Conservation (phyloP, 2,329 filamentous ascomycete genomes). For the Passalora sequoiae region DNA sequence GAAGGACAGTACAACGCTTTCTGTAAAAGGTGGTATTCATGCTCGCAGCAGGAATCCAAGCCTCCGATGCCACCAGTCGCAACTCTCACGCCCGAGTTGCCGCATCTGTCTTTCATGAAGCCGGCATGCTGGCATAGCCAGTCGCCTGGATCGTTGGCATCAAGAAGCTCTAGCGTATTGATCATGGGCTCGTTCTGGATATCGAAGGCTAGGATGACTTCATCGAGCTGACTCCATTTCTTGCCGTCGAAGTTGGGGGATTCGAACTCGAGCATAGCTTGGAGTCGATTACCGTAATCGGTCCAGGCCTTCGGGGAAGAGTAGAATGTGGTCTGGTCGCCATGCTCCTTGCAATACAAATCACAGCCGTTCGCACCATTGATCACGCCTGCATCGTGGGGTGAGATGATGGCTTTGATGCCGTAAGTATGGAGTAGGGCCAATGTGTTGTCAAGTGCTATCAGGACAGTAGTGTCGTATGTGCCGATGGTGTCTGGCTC, state of each 20-base stretch:
- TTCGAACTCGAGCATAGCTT: not conserved
- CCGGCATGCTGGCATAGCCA: not conserved
- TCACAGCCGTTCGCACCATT: constrained; percentile 1
- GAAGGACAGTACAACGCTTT: not conserved
- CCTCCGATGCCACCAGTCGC: not conserved
- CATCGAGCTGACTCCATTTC: constrained; percentile 1
- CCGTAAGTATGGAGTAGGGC: not conserved
- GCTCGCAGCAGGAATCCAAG: not conserved
- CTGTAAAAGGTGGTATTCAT: not conserved
- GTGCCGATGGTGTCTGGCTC: not conserved
- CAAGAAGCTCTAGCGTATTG: not conserved
- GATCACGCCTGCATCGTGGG: constrained; percentile 2
- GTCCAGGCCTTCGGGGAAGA: not conserved
- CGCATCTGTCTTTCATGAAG: not conserved
- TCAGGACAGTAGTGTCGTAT: not conserved
- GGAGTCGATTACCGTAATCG: constrained; percentile 1
- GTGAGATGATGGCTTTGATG: constrained; percentile 6
- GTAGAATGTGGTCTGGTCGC: constrained; percentile 1
- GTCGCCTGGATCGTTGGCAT: constrained; percentile 1
- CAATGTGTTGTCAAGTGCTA: not conserved
- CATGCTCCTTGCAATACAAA: not conserved
- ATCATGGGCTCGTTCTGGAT: constrained; percentile 5
- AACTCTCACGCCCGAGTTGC: not conserved
- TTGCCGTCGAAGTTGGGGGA: constrained; percentile 2
- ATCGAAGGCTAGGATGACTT: constrained; percentile 3